Conservation (phyloP, 768 basidiomycete species). For the Suillus subalutaceus region DNA sequence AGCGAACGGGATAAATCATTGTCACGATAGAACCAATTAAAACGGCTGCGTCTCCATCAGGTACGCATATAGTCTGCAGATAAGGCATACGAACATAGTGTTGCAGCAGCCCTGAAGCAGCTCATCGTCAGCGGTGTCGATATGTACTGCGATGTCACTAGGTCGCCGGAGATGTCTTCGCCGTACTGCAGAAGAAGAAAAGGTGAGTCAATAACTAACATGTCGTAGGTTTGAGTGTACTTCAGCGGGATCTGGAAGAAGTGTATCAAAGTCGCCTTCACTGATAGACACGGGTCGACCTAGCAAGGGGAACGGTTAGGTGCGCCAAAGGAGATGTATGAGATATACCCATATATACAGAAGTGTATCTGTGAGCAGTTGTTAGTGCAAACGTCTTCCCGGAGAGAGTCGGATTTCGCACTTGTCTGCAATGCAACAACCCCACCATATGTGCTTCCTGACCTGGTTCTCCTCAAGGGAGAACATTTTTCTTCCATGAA, state of each 20-base stretch:
- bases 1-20: conserved; percentile 70
- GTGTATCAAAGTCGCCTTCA: conserved; percentile 71
- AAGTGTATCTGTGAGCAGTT: conserved; percentile 54
- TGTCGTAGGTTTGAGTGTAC: conserved; percentile 36
- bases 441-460: conserved; percentile 81
- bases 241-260: conserved; percentile 56
- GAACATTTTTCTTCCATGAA: conserved; percentile 62
- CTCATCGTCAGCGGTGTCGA: conserved; percentile 48
- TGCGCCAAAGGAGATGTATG: not conserved
- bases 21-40: conserved; percentile 70
- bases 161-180: conserved; percentile 46
- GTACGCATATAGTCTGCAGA: conserved; percentile 2
- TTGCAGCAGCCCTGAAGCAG: conserved; percentile 57
- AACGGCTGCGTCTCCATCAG: conserved; percentile 47
- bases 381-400: conserved; percentile 9
- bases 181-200: conserved; percentile 47
- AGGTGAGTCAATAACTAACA: conserved; percentile 15
- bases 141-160: conserved; percentile 43
- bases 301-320: conserved; percentile 26
- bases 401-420: conserved; percentile 33
- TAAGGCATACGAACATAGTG: conserved; percentile 52
- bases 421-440: conserved; percentile 72
- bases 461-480: conserved; percentile 67
- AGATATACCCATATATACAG: conserved; percentile 69
- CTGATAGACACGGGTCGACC: conserved; percentile 71